phyloP scores from a whole-genome alignment of 139 green algal genomes.

The Pycnococcus provasolii region DNA sequence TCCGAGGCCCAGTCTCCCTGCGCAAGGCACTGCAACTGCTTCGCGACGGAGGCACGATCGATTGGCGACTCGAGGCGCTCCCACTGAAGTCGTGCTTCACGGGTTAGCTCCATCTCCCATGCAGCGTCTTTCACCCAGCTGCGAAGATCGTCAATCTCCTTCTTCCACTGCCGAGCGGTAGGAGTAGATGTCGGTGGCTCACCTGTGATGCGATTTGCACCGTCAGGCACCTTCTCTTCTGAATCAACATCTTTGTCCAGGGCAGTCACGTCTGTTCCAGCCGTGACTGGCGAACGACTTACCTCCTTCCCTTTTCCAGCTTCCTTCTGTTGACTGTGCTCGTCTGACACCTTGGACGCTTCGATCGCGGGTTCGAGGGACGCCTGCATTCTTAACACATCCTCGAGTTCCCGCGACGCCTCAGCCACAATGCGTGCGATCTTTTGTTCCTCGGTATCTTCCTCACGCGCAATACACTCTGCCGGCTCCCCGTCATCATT shows the following conservation, averaged over 20 bases:
- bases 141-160: too few species aligned
- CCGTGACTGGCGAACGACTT: too few species aligned
- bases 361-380: too few species aligned
- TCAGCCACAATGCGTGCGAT: too few species aligned
- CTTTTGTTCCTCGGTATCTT: too few species aligned
- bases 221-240: not conserved
- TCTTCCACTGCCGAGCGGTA: not conserved
- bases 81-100: slow-evolving; percentile 6
- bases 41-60: not conserved
- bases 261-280: too few species aligned
- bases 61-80: not conserved
- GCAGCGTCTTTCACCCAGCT: not conserved
- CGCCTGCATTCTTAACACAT: not conserved
- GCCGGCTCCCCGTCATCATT: not conserved
- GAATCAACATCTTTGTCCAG: too few species aligned
- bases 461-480: not conserved
- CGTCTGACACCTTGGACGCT: too few species aligned
- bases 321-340: too few species aligned
- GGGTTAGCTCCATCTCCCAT: not conserved
- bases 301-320: too few species aligned
- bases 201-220: not conserved
- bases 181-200: not conserved
- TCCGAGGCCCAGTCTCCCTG: not conserved
- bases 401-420: not conserved
- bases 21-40: slow-evolving; percentile 1